Base-by-base conservation (phyloP, 2,329 filamentous ascomycete species). In the Aureobasidium sp. region DNA sequence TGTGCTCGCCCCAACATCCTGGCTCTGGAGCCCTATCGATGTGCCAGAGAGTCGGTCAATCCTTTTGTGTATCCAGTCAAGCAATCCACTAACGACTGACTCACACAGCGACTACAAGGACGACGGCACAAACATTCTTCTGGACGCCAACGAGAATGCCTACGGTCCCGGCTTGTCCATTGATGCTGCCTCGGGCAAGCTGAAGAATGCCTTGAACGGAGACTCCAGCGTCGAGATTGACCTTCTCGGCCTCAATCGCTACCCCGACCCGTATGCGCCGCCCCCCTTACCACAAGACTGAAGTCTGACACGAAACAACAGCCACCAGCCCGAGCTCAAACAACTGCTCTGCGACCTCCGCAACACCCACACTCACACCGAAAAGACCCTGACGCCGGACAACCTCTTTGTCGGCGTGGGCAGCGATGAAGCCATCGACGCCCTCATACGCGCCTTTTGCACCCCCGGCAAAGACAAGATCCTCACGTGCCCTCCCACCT, bases 91-190 rank as follows among this genome's bases (percentile, higher is more conserved):
- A 49, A 45, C 49, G 9, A 11, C 33, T 57, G 19, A 62, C 53
- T 77, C 66, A 71, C 67, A 5, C 38, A 71, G 70, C 78, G 94
- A 99, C 82, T 97, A 99, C 83, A 96, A 99, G 78, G 93, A 99
- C 73, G 89, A 99, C 72, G 94, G 94, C 67, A 93, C 86, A 62
- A 97, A 97, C 70, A 85, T 97, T 69, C 86, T 99, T 57, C 88
- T 99, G 66, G 94, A 99, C 73, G 94, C 94, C 67, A 99, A 99
- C 70, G 94, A 99, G 77, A 99, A 99, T 71, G 91, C 94, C 62
- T 96, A 88, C 69, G 94, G 94, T 0, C 93, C 94, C 0, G 87
- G 89, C 1, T 77, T 96, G 51, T 77, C 80, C 2, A 67, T 86
- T 51, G 49, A 60, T 9, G 74, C 74, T 31, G 68, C 70, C 1